These are phyloP conservation scores for Aspergillus pseudoterreus DNA, from an alignment of 2,329 filamentous ascomycete genomes.

Conservation along the genomic window DNA sequence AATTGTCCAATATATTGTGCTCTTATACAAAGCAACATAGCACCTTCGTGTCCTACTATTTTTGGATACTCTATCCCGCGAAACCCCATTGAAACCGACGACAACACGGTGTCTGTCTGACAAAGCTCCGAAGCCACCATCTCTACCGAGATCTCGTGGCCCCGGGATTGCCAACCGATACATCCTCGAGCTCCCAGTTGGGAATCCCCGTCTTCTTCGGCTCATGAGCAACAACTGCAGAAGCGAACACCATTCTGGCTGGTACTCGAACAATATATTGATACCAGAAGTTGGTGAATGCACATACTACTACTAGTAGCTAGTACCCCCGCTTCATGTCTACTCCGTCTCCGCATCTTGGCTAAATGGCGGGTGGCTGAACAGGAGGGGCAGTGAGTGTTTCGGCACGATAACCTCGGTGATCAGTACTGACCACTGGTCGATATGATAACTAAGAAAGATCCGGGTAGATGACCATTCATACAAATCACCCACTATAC, in stretches of 20 bases:
- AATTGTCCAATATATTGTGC: no score
- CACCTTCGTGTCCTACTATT: conserved; percentile 26
- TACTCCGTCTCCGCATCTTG: no score
- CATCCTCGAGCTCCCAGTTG: neutral
- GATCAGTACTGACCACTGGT: no score
- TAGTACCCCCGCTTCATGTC: no score
- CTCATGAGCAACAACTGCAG: neutral
- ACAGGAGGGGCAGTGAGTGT: no score
- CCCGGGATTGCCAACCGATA: conserved; percentile 1
- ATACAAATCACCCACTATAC: no score
- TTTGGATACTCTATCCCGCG: conserved; percentile 20
- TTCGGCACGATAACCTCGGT: neutral
- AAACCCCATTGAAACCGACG: conserved; percentile 4
- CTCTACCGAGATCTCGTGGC: conserved; percentile 16
- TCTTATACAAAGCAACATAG: no score
- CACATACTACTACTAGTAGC: no score
- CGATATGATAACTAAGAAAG: no score
- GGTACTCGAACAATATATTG: no score
- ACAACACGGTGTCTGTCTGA: conserved; percentile 16
- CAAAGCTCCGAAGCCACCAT: conserved; percentile 15
- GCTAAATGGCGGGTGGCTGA: no score
- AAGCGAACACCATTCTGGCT: neutral
- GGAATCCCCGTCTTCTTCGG: neutral
- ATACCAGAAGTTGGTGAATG: neutral
- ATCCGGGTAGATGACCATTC: no score